Conservation (phyloP, 1,284 basidiomycete species). For the Leccinum idahoense region DNA sequence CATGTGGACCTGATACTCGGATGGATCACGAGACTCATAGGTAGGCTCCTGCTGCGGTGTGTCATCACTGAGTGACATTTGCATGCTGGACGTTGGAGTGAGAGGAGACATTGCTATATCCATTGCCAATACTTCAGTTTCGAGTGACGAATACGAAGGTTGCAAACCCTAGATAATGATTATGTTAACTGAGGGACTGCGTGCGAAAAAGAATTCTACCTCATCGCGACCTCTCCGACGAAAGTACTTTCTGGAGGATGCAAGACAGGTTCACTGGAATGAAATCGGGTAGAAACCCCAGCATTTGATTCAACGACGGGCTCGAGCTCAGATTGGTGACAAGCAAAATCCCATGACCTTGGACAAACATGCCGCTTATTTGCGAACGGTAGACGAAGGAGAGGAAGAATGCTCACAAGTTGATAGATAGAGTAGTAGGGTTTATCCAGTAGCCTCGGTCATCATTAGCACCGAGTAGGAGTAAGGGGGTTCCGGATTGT, state of each 20-base stretch:
- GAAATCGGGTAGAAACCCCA: neutral
- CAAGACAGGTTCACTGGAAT: neutral
- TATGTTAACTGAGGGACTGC: conserved; percentile 11
- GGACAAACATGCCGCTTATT: neutral
- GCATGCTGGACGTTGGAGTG: neutral
- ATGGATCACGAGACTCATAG: neutral
- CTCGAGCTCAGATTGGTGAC: conserved; percentile 20
- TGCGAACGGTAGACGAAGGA: too few relatives aligned
- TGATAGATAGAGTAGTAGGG: conserved; percentile 17
- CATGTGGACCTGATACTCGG: too few relatives aligned
- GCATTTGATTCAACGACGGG: neutral
- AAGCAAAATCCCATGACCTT: conserved; percentile 27
- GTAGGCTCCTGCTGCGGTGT: neutral
- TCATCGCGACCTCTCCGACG: conserved; percentile 3
- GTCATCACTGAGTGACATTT: neutral
- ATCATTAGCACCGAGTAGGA: too few relatives aligned
- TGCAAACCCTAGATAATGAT: conserved; percentile 9
- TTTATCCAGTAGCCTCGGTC: conserved; percentile 14
- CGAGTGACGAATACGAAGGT: neutral
- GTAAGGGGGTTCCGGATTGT: too few relatives aligned
- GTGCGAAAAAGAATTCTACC: conserved; percentile 13
- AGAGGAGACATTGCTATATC: neutral
- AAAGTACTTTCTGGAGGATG: neutral
- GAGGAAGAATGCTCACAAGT: conserved; percentile 17
- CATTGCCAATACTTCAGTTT: neutral